A percentile compares a stretch with the other conserved stretches of the same genome.
phyloP scores from a whole-genome alignment of 495 filamentous ascomycete species.

The Xylaria curta region DNA sequence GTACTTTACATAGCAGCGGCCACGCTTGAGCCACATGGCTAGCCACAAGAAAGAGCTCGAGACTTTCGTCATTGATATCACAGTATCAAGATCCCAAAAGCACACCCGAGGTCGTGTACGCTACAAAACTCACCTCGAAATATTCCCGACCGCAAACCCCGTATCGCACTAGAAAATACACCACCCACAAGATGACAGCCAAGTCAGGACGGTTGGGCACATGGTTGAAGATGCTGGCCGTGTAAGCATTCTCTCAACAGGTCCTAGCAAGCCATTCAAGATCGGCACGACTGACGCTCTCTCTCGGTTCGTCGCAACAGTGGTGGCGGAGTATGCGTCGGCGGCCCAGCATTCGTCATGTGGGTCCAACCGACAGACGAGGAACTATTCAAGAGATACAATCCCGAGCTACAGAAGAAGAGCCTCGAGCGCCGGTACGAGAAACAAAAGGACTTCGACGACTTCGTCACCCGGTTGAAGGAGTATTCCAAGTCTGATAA shows the following conservation, averaged over 20 bases:
- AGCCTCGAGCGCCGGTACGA: conserved; percentile 75
- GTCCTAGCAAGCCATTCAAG: neutral
- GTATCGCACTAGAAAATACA: neutral
- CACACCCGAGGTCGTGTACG: neutral
- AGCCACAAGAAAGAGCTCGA: conserved; percentile 30
- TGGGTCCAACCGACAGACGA: conserved; percentile 87
- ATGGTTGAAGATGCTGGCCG: conserved; percentile 63
- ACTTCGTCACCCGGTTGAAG: conserved; percentile 83
- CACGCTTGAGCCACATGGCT: conserved; percentile 10
- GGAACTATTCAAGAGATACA: conserved; percentile 90
- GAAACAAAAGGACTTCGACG: conserved; percentile 82
- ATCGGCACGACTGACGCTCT: conserved; percentile 31
- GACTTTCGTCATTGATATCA: conserved; percentile 38
- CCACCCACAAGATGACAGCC: conserved; percentile 37
- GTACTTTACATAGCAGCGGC: neutral
- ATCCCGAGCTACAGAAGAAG: conserved; percentile 86
- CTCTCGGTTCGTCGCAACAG: conserved; percentile 51
- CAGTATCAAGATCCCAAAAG: neutral
- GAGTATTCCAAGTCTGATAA: conserved; percentile 90
- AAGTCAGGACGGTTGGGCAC: conserved; percentile 37
- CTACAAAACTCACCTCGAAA: neutral
- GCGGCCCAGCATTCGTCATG: conserved; percentile 83
- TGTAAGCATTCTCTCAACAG: conserved; percentile 47
- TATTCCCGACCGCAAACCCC: neutral
- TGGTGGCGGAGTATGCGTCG: conserved; percentile 70